These are phyloP conservation scores for Solanum chilense DNA, from an alignment of 257 asterid species.

Conservation along the genomic window DNA sequence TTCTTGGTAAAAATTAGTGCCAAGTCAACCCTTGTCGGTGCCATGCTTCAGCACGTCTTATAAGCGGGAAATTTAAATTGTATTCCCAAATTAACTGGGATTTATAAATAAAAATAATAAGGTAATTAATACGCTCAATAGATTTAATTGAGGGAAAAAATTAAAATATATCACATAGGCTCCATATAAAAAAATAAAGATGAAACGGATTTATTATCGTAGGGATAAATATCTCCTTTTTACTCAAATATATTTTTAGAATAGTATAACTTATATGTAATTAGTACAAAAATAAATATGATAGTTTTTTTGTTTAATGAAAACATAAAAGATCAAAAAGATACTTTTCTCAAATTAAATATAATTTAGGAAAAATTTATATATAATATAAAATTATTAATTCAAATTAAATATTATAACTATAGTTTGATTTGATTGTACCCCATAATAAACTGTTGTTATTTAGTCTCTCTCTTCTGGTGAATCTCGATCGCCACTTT, in stretches of 20 bases:
- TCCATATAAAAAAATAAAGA: background rate
- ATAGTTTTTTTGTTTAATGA: too few species aligned
- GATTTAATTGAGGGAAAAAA: background rate
- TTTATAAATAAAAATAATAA: background rate
- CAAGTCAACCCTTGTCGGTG: background rate
- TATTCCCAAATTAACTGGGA: background rate
- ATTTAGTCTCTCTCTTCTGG: too few species aligned
- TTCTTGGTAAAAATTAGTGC: background rate
- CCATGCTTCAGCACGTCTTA: background rate
- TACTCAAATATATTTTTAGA: too few species aligned
- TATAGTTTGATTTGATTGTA: too few species aligned
- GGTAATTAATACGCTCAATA: background rate
- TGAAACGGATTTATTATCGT: too few species aligned
- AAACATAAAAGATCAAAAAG: background rate
- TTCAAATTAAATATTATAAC: too few species aligned
- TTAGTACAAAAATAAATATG: too few species aligned
- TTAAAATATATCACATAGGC: too few species aligned
- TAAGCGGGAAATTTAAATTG: background rate
- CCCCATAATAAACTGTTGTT: too few species aligned
- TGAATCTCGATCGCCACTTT: too few species aligned
- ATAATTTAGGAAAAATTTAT: too few species aligned
- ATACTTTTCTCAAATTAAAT: background rate
- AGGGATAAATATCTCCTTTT: background rate
- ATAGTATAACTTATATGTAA: background rate
- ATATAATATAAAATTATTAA: too few species aligned